Evolutionary conservation across 345 rosid genomes (phyloP).

Genomic region (Hypericum androsaemum): DNA sequence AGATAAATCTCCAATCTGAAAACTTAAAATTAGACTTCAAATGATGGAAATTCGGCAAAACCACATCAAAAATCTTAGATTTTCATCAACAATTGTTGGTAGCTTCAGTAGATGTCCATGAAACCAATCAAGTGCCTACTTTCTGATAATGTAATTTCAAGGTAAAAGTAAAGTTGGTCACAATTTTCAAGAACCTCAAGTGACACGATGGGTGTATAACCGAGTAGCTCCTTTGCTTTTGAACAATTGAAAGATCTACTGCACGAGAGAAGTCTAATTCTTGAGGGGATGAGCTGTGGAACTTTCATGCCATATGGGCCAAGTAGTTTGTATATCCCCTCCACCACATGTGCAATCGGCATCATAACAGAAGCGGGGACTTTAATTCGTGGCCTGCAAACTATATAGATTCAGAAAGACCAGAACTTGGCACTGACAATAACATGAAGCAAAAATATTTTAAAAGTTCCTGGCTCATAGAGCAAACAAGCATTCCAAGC

Average conservation of each 20-base stretch:
- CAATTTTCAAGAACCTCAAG: constrained; percentile 53
- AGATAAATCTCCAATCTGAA: too few species aligned
- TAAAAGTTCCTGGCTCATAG: background rate
- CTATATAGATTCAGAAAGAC: constrained; percentile 18
- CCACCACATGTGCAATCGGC: constrained; percentile 76
- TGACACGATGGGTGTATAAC: constrained; percentile 63
- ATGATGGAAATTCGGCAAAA: too few species aligned
- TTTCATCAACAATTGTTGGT: background rate
- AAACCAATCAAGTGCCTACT: too few species aligned
- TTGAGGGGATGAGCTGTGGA: constrained; percentile 86
- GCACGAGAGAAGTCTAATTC: constrained; percentile 77
- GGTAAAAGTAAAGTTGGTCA: background rate
- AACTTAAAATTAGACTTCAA: too few species aligned
- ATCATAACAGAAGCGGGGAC: constrained; percentile 63
- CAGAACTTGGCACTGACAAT: constrained; percentile 7
- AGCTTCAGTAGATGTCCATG: constrained; percentile 6
- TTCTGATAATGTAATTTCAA: background rate
- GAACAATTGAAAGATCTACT: constrained; percentile 63
- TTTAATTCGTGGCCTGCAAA: constrained; percentile 83
- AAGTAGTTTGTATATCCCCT: constrained; percentile 50
- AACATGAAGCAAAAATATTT: constrained; percentile 4
- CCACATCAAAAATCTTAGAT: too few species aligned
- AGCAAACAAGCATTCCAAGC: background rate
- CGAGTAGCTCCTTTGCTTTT: constrained; percentile 77
- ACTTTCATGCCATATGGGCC: constrained; percentile 84